Base-by-base conservation (phyloP, 345 rosid genomes). In the Lepidium didymum region DNA sequence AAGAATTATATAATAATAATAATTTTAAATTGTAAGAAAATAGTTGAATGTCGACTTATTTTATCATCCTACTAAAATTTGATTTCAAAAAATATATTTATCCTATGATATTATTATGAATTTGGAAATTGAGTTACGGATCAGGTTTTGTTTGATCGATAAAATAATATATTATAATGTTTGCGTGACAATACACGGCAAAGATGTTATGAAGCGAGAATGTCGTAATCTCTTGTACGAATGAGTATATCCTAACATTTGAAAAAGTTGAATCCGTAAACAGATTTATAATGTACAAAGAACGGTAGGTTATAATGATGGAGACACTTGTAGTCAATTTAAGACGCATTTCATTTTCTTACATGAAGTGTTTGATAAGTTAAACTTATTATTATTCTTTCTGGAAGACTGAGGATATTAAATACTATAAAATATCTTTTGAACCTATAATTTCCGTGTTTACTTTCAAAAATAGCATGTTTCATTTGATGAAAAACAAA, bases 221-320 rank as follows among this genome's bases (percentile, higher is more conserved):
- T 9, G 77, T 74, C 77, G 33, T 52, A 36, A 44, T 74, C 34
- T 42, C 77, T 74, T 74, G 72, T 52, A 51, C 7, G 35, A 52
- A 38, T 74, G 68, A 52, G 36, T 41, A 74, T 66, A 67, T 67
- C 68, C 12, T 34, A 27, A 58, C 49, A 66, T 57, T 66, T 50
- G 72, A 65, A 66, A 15, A 65, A 7, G 2, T 72, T 50, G 56
- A 16, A 50, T 29, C 77, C 58, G 67, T 58, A 73, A 73, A 73
- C 72, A 59, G 72, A 73, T 41, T 66, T 18, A 25, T 66, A 67
- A 67, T 66, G 62, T 35, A 43, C 62, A 73, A 56, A 66, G 67
- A 74, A 74, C 73, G 77, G 73, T 67, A 67, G 73, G 77, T 74
- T 66, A 2, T 59, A 59, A 37, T 60, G 77, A 74, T 67, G 42